Evolutionary conservation across 352 stramenopile genomes (phyloP).

Genomic region (Globisporangium apiculatum): DNA sequence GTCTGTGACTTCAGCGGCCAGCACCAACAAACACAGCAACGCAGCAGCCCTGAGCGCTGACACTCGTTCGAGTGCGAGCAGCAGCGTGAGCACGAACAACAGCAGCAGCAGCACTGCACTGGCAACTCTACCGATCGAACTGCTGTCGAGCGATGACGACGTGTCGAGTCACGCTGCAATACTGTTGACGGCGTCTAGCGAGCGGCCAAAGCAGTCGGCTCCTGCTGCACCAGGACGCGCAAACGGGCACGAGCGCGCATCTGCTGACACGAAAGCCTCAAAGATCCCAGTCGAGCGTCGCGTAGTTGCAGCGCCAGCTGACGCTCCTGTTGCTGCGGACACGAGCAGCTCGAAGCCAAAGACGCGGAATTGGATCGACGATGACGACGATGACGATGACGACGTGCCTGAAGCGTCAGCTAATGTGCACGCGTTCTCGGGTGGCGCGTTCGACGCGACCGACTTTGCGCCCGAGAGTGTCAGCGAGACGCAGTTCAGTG

Average conservation of each 20-base stretch:
- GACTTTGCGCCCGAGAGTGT: neutral
- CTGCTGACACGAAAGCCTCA: neutral
- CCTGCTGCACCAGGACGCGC: neutral
- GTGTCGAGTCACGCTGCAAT: neutral
- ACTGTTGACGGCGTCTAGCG: neutral
- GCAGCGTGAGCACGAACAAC: neutral
- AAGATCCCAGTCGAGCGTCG: neutral
- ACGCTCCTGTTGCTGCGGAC: neutral
- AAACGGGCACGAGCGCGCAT: neutral
- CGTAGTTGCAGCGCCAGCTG: neutral
- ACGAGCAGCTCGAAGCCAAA: neutral
- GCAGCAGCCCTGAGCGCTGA: neutral
- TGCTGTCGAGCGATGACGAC: constrained; percentile 23
- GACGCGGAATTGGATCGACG: neutral
- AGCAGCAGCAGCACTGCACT: constrained; percentile 3
- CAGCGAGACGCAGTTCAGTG: neutral
- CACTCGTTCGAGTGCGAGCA: neutral
- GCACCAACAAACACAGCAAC: no score
- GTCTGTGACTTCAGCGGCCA: no score
- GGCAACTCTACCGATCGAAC: constrained; percentile 16
- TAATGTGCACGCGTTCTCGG: neutral
- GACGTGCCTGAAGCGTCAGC: neutral
- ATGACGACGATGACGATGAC: neutral
- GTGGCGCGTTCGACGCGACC: neutral
- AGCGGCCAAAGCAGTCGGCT: no score